Evolutionary conservation across 768 basidiomycete species (phyloP).

Genomic region (Saitozyma sp.): DNA sequence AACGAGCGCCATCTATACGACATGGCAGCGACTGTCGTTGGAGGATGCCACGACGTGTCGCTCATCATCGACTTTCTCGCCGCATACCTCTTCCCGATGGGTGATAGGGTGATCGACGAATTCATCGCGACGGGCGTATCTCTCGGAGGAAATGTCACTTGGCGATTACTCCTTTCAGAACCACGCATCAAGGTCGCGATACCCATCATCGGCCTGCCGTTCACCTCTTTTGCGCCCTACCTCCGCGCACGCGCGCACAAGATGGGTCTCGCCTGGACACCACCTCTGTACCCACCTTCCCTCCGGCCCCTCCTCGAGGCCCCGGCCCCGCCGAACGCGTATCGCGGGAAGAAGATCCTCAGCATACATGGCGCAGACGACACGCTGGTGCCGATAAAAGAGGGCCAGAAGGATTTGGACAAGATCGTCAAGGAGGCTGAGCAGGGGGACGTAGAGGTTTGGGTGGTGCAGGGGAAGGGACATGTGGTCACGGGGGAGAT

Average conservation of each 20-base stretch:
- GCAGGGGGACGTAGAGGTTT: slow-evolving; percentile 61
- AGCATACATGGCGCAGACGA: slow-evolving; percentile 70
- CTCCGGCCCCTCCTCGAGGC: slow-evolving; percentile 57
- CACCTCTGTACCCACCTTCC: slow-evolving; percentile 64
- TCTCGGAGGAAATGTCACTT: slow-evolving; percentile 78
- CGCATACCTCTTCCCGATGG: slow-evolving; percentile 68
- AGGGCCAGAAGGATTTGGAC: slow-evolving; percentile 62
- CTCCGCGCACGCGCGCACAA: slow-evolving; percentile 54
- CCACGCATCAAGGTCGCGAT: slow-evolving; percentile 57
- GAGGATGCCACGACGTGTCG: slow-evolving; percentile 73
- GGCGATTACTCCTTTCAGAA: slow-evolving; percentile 64
- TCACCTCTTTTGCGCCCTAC: slow-evolving; percentile 51
- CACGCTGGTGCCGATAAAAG: slow-evolving; percentile 66
- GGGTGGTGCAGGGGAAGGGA: slow-evolving; percentile 62
- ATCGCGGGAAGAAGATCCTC: slow-evolving; percentile 70
- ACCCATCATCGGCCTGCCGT: slow-evolving; percentile 68
- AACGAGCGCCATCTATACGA: slow-evolving; percentile 60
- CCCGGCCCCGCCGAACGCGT: slow-evolving; percentile 55
- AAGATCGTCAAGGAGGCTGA: slow-evolving; percentile 55
- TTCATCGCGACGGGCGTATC: slow-evolving; percentile 77
- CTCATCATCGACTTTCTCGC: slow-evolving; percentile 79
- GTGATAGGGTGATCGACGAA: slow-evolving; percentile 62
- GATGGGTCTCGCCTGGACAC: slow-evolving; percentile 55
- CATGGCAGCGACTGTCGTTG: slow-evolving; percentile 61
- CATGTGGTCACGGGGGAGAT: slow-evolving; percentile 67